Base-by-base conservation (phyloP, 306 rosid genomes). In the Corylus heterophylla region DNA sequence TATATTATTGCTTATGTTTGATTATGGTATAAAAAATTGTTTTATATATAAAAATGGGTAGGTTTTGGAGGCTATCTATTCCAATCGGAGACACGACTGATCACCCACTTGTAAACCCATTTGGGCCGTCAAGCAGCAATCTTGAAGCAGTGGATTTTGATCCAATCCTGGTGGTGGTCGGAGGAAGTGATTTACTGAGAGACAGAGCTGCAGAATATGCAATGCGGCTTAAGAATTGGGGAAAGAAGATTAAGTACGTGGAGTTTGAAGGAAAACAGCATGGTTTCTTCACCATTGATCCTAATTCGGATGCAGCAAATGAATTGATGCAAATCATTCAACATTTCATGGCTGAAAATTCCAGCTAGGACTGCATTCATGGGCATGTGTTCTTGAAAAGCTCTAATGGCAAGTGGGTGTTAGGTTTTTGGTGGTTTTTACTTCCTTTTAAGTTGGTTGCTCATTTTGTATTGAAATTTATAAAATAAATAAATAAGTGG, bases 11-110 rank as follows among this genome's bases (percentile, higher is more conserved):
- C 22, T 0, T 22, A 0, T 22, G 22, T 22, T 22, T 22, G 22
- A 22, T 22, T 22, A 22, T 22, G 22, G 22, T 22, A 22, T 22
- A 22, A 22, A 22, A 22, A 4, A 4, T 45, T 48, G 42, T 55
- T 78, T 2, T 13, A 54, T 8, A 2, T 58, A 39, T 58, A 31
- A 1, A 39, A 51, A 71, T 78, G 75, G 56, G 2, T 50, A 93
- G 97, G 86, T 94, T 56, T 86, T 94, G 98, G 97, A 94, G 97
- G 86, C 86, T 92, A 16, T 94, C 94, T 0, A 51, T 92, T 74
- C 98, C 98, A 0, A 45, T 69, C 13, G 96, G 93, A 47, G 89
- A 89, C 8, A 84, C 71, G 49, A 83, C 88, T 3, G 97, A 94
- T 82, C 88, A 89, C 68, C 98, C 96, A 3, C 56, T 90, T 3